phyloP scores from a whole-genome alignment of 768 basidiomycete species.

The Termitomyces titanicus region DNA sequence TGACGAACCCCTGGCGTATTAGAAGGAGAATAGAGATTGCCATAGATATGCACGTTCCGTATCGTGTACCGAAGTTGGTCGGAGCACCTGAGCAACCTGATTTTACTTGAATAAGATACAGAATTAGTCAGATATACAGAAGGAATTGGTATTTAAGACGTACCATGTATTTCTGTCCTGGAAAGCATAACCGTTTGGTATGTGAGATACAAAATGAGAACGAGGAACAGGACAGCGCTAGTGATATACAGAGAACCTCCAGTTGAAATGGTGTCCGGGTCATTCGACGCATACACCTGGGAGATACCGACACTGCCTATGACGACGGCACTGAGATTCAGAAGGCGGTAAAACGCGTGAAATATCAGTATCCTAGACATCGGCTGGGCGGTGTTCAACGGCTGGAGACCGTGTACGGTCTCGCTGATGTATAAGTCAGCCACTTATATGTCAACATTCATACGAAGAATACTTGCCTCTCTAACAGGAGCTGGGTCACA shows the following conservation, averaged over 20 bases:
- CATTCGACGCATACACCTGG: slow-evolving; percentile 6
- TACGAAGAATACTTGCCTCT: neutral
- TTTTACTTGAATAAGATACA: too few relatives aligned
- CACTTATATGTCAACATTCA: neutral
- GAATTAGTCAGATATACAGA: neutral
- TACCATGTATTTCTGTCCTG: slow-evolving; percentile 4
- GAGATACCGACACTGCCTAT: slow-evolving; percentile 19
- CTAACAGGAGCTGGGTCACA: neutral
- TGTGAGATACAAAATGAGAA: slow-evolving; percentile 17
- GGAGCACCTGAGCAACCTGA: too few relatives aligned
- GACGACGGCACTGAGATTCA: slow-evolving; percentile 10
- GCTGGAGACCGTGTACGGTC: neutral
- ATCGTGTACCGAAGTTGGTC: too few relatives aligned
- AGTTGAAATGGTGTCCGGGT: slow-evolving; percentile 5
- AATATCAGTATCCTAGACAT: neutral
- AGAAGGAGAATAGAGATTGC: slow-evolving; percentile 20
- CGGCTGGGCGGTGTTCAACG: neutral
- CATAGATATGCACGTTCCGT: too few relatives aligned
- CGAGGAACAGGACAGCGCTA: slow-evolving; percentile 21
- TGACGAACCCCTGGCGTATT: slow-evolving; percentile 18
- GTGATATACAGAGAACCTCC: slow-evolving; percentile 11
- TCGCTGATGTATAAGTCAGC: slow-evolving; percentile 1
- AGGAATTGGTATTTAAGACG: neutral
- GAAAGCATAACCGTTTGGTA: slow-evolving; percentile 15
- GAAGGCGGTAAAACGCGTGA: slow-evolving; percentile 12